Evolutionary conservation across 768 basidiomycete species (phyloP), one percentile per base, ranked within the genome.

Genomic region (Lactarius trivialis): DNA sequence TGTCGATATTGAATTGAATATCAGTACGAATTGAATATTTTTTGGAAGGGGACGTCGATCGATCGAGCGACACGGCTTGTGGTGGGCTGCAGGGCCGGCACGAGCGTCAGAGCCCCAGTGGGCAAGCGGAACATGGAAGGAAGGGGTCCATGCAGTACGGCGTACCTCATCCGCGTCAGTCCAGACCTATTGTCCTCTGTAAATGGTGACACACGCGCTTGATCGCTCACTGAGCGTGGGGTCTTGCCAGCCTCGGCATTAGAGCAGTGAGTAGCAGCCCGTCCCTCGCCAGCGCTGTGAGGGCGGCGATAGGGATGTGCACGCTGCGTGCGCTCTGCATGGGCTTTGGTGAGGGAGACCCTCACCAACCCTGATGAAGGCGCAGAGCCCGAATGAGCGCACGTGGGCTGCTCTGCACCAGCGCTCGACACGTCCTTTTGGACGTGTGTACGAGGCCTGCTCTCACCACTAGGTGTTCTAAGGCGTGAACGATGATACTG

Each of bases 11-110:
- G 74, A 82, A 86, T 69, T 81, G 77, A 56, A 85, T 73, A 73
- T 89, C 88, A 33, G 82, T 76, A 67, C 84, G 82, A 64, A 86
- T 82, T 65, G 76, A 69, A 68, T 78, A 78, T 36, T 54, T 57
- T 37, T 67, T 67, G 7, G 49, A 28, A 3, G 55, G 50, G 8
- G 45, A 52, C 14, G 30, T 33, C 32, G 57, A 34, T 34, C 41
- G 64, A 17, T 34, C n/a, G 7, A 32, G 43, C 19, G 60, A 60
- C 41, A 51, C 39, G 26, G 45, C 50, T 19, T 52, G 41, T 5
- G 65, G 66, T 17, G 64, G 60, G 50, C 66, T 67, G 57, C 55
- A 36, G 34, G 28, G 21, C 59, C 64, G 60, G 54, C 34, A 53
- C 57, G 30, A n/a, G 26, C 45, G 45, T 61, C 52, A 61, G 56